Evolutionary conservation across 371 early-diverging fungal genomes (phyloP).

Genomic region (Zopfochytrium polystomum): DNA sequence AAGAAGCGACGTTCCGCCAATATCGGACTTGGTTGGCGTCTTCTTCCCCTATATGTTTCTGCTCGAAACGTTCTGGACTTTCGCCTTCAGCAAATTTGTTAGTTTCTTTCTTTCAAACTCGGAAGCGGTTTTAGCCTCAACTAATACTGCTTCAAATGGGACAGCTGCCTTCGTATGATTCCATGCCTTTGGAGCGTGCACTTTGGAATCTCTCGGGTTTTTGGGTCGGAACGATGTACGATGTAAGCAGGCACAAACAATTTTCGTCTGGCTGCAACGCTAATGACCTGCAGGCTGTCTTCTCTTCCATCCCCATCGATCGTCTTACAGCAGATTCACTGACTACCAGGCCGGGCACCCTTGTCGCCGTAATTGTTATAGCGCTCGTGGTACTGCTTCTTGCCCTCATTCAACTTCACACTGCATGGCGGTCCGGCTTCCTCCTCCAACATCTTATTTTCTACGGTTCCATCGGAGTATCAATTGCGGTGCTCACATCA

Average conservation of each 20-base stretch:
- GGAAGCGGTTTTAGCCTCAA: too few species aligned
- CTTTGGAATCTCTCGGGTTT: neutral
- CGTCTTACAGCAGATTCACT: neutral
- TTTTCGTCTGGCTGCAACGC: neutral
- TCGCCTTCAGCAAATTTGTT: too few species aligned
- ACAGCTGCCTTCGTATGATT: neutral
- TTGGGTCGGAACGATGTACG: conserved; percentile 2
- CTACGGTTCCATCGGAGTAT: neutral
- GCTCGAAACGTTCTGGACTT: too few species aligned
- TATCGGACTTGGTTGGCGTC: too few species aligned
- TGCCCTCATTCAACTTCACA: neutral
- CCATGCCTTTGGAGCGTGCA: neutral
- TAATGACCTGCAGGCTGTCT: neutral
- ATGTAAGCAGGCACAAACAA: conserved; percentile 1
- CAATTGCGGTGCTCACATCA: neutral
- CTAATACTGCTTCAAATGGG: neutral
- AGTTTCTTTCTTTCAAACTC: too few species aligned
- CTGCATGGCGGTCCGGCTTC: neutral
- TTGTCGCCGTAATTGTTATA: neutral
- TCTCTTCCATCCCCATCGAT: neutral
- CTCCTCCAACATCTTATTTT: neutral
- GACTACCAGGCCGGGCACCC: neutral
- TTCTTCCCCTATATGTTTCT: too few species aligned
- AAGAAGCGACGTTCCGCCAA: too few species aligned
- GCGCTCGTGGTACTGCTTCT: neutral